Evolutionary conservation across 148 eudicot genomes (phyloP), one percentile per base, ranked within the genome.

Genomic region (Silene conica): DNA sequence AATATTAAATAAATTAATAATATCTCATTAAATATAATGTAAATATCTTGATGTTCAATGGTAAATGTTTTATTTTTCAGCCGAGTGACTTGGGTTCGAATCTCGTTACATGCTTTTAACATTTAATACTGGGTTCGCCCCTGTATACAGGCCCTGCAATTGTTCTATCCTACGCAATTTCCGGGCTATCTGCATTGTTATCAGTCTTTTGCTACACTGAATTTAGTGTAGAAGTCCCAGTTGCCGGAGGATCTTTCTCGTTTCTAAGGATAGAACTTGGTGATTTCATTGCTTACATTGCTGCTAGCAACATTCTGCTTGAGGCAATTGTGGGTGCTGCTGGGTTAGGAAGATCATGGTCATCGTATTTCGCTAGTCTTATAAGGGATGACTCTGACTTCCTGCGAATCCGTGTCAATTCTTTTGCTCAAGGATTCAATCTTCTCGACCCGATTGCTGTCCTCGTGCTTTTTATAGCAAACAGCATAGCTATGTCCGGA

Each of bases 241-340:
- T 86, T 48, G 98, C 98, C 43, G 97, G 97, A 1, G 97, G 97
- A 0, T 95, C 98, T 12, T 95, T 95, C 74, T 90, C 98, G 1
- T 95, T 80, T 73, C 85, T 95, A 14, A 79, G 98, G 6, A 78
- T 95, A 15, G 98, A 95, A 21, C 66, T 92, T 54, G 97, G 98
- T 20, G 98, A 95, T 77, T 90, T 95, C 50, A 71, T 90, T 50
- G 97, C 98, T 12, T 95, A 86, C 74, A 82, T 95, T 67, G 96
- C 98, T 46, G 98, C 97, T 63, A 89, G 89, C n/a, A 95, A 95
- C 54, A 92, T 95, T 15, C 77, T 95, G 5, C 80, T 95, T 2
- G 98, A 95, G 67, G 93, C 92, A 4, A 71, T 95, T 63, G 93
- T 92, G 0, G 97, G 97, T 52, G 97, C 96, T 48, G 98, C 97